Conservation (phyloP, 192 early-diverging fungal genomes). For the Dissophora globulifera region DNA sequence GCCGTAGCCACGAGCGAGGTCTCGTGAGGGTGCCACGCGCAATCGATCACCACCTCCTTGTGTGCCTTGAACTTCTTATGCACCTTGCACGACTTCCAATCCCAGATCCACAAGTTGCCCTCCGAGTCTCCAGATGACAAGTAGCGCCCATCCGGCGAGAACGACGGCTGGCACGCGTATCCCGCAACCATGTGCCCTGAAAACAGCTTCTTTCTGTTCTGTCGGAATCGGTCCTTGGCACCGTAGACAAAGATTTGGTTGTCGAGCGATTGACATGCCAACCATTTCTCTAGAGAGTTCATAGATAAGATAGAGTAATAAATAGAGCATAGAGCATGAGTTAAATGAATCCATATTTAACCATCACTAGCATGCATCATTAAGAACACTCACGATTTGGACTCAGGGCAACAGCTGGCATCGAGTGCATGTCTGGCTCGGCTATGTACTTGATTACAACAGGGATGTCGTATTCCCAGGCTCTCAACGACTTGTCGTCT, state of each 20-base stretch:
- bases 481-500: constrained; percentile 97
- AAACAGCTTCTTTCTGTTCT: constrained; percentile 93
- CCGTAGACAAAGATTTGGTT: constrained; percentile 95
- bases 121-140: constrained; percentile 92
- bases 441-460: constrained; percentile 98
- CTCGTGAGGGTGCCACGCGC: constrained; percentile 98
- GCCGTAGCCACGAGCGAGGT: constrained; percentile 91
- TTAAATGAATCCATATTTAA: no score
- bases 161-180: constrained; percentile 94
- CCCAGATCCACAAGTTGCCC: constrained; percentile 96
- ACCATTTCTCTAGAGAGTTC: constrained; percentile 85
- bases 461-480: constrained; percentile 99
- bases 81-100: constrained; percentile 93
- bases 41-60: constrained; percentile 87
- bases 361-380: no score
- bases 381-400: constrained; percentile 76
- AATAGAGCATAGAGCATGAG: not conserved
- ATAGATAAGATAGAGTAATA: no score
- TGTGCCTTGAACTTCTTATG: constrained; percentile 92
- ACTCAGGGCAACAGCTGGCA: constrained; percentile 91
- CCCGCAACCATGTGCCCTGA: constrained; percentile 94
- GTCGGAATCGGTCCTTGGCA: constrained; percentile 84
- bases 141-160: constrained; percentile 91
- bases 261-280: constrained; percentile 95
- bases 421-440: constrained; percentile 95